Conservation (phyloP, 805 yeast species). For the Suhomyces canberraensis region DNA sequence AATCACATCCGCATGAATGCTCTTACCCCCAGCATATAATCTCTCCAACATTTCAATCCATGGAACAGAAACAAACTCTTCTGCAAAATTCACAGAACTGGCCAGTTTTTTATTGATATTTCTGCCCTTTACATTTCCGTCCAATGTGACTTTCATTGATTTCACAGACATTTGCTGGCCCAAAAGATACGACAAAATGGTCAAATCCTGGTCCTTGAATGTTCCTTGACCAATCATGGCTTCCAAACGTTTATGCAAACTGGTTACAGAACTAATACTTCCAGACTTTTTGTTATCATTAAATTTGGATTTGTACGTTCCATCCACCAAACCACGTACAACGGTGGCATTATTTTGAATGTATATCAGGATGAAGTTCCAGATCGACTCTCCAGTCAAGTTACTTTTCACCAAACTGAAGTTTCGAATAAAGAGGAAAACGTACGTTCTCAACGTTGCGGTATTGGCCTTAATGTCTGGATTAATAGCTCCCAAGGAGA, state of each 20-base stretch:
- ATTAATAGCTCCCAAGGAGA: conserved; percentile 70
- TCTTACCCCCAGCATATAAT: conserved; percentile 54
- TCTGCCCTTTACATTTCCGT: conserved; percentile 11
- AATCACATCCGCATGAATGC: conserved; percentile 44
- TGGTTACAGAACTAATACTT: conserved; percentile 41
- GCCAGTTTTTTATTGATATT: conserved; percentile 23
- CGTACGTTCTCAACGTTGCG: conserved; percentile 42
- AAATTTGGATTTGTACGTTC: conserved; percentile 46
- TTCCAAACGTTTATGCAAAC: conserved; percentile 53
- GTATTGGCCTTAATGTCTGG: conserved; percentile 61
- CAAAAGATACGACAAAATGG: conserved; percentile 43
- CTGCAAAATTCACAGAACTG: conserved; percentile 43
- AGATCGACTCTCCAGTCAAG: conserved; percentile 55
- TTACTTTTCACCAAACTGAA: conserved; percentile 56
- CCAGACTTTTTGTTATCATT: conserved; percentile 50
- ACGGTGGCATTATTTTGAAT: conserved; percentile 38
- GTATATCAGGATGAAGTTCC: conserved; percentile 64
- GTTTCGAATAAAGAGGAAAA: conserved; percentile 48
- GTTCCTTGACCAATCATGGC: conserved; percentile 45
- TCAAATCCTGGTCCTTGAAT: conserved; percentile 45
- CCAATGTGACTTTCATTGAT: conserved; percentile 12
- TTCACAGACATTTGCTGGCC: conserved; percentile 34
- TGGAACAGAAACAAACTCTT: conserved; percentile 47
- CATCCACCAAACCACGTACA: conserved; percentile 55
- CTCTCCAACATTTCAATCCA: conserved; percentile 64